Base-by-base conservation (phyloP, 495 filamentous ascomycete species). In the Tetracladium marchalianum region DNA sequence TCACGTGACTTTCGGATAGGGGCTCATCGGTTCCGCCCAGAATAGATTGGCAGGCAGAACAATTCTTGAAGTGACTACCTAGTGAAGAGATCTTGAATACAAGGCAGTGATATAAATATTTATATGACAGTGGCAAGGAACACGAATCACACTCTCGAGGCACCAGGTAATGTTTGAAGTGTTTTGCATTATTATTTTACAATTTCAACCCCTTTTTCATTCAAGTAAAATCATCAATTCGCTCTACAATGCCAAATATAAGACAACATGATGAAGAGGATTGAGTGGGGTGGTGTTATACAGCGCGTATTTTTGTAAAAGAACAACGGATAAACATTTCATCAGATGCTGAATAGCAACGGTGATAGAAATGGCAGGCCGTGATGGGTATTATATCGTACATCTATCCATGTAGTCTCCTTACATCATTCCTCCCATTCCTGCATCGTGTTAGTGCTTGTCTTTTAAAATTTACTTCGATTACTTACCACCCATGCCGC, bases 401-500 rank as follows among this genome's bases (percentile, higher is more conserved):
- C 44, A 58, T 42, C 13, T 42, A 33, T 47, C 50, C 17, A 35
- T 33, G 5, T 46, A 18, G 35, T n/a, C 44, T 15, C 46, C 50
- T 67, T 69, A 74, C 68, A 72, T 72, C 72, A 76, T 76, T 53
- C 69, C 69, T 17, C 71, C 70, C 54, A 57, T 57, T 43, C 54
- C 54, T 57, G 24, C 12, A 24, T 9, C 3, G 11, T 19, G 44
- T 58, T 54, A 54, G 51, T 35, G 46, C 10, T 11, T 18, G 39
- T 13, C 31, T 17, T 31, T 15, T 3, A 16, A 11, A 41, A 4
- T 8, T 13, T 15, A 13, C 0, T 13, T 22, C 16, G 33, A 32
- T 13, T 46, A 55, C 69, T 72, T 69, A 47, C 75, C 81, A 32
- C 82, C 83, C 74, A 84, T 82, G 41, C 81, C 80, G 40, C 80